Base-by-base conservation (phyloP, 208 protist genomes). In the Polymyxa betae region DNA sequence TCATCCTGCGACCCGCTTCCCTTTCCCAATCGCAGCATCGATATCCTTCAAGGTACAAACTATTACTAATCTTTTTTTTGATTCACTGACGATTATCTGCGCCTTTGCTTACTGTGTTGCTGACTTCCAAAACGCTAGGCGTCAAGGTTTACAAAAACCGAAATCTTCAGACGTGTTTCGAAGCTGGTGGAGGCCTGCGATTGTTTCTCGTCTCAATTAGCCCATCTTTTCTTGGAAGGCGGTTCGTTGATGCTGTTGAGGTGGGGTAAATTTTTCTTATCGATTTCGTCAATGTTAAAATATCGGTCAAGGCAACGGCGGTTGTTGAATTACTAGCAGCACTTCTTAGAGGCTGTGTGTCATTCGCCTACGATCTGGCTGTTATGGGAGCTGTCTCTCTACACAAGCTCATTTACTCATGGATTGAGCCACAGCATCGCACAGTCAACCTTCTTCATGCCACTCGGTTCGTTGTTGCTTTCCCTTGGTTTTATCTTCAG, bases 321-420 rank as follows among this genome's bases (percentile, higher is more conserved):
- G 72, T 35, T 5, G 10, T 82, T 43, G 72, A 82, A 20, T 35
- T 82, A 35, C 72, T 82, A 45, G 5, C 72, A 5, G n/a, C 5
- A 5, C 72, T 82, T 5, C n/a, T 82, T 40, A 5, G 72, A 20
- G 72, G 72, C 5, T 82, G 72, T n/a, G 16, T 82, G 35, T 43
- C 40, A 35, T 82, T 82, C 72, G 72, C 72, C 5, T 38, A 5
- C n/a, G 72, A 82, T 82, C n/a, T 82, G 72, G n/a, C 72, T 20
- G n/a, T 35, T 20, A 82, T 82, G 16, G 72, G 72, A 20, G 72
- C 72, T 40, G n/a, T 82, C n/a, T 5, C 40, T 35, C 5, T 82
- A 38, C 72, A 82, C 40, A 82, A 82, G 16, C 72, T 82, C 72
- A 82, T 82, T 82, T 82, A 38, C n/a, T n/a, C 16, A 5, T 82